Percentiles rank a stretch among this genome's conserved stretches.
These are phyloP conservation scores for Eutrema heterophyllum DNA, from an alignment of 345 rosid species.

Conservation along the genomic window DNA sequence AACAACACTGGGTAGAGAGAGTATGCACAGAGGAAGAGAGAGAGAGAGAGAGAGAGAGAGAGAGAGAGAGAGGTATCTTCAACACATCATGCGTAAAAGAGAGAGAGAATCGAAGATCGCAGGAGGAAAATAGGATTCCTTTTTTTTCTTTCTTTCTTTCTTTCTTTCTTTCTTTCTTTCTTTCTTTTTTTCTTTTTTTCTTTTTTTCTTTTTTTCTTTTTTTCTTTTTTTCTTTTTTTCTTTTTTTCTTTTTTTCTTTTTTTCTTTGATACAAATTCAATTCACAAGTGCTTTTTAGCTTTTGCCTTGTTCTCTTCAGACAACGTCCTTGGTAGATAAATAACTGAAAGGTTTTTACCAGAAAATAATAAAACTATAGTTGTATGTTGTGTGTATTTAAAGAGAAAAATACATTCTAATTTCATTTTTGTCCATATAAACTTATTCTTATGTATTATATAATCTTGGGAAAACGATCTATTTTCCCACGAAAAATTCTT, in stretches of 20 bases:
- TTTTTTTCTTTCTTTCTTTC: neutral
- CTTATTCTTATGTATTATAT: no score
- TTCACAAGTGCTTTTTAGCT: neutral
- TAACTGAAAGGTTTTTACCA: neutral
- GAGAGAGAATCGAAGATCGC: conserved; percentile 28
- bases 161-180: no score
- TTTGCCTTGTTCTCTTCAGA: conserved; percentile 9
- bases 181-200: no score
- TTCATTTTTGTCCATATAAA: neutral
- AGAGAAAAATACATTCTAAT: no score
- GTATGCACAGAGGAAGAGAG: conserved; percentile 27
- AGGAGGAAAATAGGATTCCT: neutral
- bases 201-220: neutral
- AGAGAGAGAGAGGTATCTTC: conserved; percentile 21
- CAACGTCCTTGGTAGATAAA: neutral
- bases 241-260: no score
- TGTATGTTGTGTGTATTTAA: no score
- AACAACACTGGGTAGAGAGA: conserved; percentile 25
- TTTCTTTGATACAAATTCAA: neutral
- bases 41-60: conserved; percentile 22
- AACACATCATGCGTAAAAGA: conserved; percentile 9
- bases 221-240: no score
- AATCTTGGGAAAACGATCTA: no score
- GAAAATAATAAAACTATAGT: neutral
- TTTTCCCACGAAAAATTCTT: no score